A percentile compares a stretch with the other conserved stretches of the same genome.
phyloP scores from a whole-genome alignment of 208 protist species.

The Strigomonas culicis region DNA sequence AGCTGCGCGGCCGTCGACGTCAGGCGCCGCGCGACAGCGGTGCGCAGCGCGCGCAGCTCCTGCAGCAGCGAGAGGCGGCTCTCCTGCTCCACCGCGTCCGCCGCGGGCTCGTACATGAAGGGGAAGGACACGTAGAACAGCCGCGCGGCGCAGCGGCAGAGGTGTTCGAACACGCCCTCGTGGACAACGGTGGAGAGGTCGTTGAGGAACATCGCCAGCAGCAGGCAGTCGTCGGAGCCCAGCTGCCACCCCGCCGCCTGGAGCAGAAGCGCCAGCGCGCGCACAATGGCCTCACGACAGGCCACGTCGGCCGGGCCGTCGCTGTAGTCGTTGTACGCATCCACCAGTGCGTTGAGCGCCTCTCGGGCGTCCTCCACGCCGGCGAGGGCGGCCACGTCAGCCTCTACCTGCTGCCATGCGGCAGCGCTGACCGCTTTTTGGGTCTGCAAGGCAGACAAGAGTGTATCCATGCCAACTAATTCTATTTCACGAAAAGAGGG shows the following conservation, averaged over 20 bases:
- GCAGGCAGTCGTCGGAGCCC: constrained; percentile 37
- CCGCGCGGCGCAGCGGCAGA: constrained; percentile 22
- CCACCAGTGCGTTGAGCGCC: constrained; percentile 30
- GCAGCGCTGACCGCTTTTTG: neutral
- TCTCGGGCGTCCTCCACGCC: constrained; percentile 21
- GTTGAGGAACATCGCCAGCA: constrained; percentile 60
- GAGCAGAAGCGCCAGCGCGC: constrained; percentile 5
- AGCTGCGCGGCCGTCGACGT: constrained; percentile 11
- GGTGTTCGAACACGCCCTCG: constrained; percentile 16
- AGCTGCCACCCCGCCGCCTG: constrained; percentile 12
- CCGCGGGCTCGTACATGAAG: constrained; percentile 12
- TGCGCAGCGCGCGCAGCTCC: constrained; percentile 46
- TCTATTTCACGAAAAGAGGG: neutral
- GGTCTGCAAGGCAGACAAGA: constrained; percentile 11
- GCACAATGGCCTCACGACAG: constrained; percentile 29
- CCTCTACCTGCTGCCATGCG: neutral
- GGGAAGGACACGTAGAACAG: constrained; percentile 28
- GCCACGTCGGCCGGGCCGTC: constrained; percentile 22
- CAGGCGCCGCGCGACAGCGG: constrained; percentile 41
- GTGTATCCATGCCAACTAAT: constrained; percentile 9
- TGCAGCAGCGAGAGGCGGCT: constrained; percentile 24
- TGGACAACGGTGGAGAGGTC: constrained; percentile 48
- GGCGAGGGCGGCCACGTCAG: constrained; percentile 6
- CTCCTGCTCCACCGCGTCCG: constrained; percentile 20
- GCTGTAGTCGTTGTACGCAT: constrained; percentile 26